These are phyloP conservation scores for Hanseniaspora thailandica DNA, from an alignment of 805 yeast genomes.

Conservation along the genomic window DNA sequence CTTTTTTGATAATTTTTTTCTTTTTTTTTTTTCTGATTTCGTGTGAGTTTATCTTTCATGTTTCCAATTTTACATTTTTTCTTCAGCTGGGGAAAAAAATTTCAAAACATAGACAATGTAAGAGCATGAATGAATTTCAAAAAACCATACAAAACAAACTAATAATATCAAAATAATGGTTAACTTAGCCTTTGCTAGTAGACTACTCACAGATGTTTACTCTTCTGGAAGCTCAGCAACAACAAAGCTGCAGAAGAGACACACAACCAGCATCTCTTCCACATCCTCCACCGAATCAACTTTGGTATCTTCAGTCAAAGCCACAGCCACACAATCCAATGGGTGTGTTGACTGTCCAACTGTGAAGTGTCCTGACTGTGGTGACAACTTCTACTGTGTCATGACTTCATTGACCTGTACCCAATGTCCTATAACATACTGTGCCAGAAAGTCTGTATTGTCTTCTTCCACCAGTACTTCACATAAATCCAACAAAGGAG, in stretches of 20 bases:
- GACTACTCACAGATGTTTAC: background rate
- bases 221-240: background rate
- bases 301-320: background rate
- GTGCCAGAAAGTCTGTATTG: conserved; percentile 28
- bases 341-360: conserved; percentile 36
- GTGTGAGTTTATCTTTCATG: too few relatives aligned
- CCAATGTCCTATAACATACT: conserved; percentile 45
- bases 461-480: conserved; percentile 8
- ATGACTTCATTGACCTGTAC: conserved; percentile 46
- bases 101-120: too few relatives aligned
- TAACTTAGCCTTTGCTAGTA: background rate
- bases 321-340: conserved; percentile 18
- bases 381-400: conserved; percentile 41
- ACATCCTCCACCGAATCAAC: background rate
- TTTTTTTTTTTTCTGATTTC: too few relatives aligned
- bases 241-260: background rate
- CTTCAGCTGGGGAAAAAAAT: too few relatives aligned
- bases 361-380: conserved; percentile 47
- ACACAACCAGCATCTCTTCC: background rate
- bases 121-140: background rate
- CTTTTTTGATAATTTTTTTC: too few relatives aligned
- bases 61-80: too few relatives aligned
- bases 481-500: conserved; percentile 35
- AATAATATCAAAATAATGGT: background rate
- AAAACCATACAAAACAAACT: background rate